Percentiles rank a stretch among this genome's conserved stretches.
Conservation (phyloP, 2,329 filamentous ascomycete genomes). For the Claviceps maximensis region DNA sequence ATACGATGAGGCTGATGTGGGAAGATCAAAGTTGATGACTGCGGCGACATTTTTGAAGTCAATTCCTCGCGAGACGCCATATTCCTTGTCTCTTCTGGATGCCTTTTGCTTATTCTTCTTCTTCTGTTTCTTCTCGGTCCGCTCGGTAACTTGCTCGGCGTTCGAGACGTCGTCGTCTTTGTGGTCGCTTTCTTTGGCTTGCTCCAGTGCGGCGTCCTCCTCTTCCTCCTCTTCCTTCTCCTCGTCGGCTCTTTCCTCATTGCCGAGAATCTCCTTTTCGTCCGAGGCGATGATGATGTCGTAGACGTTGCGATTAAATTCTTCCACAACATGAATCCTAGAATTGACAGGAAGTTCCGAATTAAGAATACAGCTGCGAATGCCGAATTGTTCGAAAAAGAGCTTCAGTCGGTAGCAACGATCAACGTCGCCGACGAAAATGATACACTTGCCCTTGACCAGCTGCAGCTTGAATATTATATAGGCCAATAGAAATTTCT, state of each 20-base stretch:
- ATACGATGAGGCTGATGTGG: constrained; percentile 77
- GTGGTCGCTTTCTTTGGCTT: constrained; percentile 7
- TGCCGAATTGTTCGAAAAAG: constrained; percentile 93
- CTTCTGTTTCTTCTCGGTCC: constrained; percentile 6
- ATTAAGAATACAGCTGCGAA: constrained; percentile 86
- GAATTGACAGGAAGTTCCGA: constrained; percentile 90
- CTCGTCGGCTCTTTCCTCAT: constrained; percentile 34
- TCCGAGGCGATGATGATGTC: constrained; percentile 97
- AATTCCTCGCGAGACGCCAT: constrained; percentile 83
- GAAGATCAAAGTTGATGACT: constrained; percentile 95
- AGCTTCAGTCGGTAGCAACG: constrained; percentile 82
- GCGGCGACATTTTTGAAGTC: constrained; percentile 93
- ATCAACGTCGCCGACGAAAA: constrained; percentile 71
- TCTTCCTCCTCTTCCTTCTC: constrained; percentile 27
- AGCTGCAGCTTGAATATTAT: constrained; percentile 92
- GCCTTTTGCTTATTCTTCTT: constrained; percentile 27
- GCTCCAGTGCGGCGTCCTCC: constrained; percentile 25
- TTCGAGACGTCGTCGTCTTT: constrained; percentile 6
- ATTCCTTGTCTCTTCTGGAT: constrained; percentile 64
- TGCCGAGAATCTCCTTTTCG: constrained; percentile 71
- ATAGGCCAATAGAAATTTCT: constrained; percentile 87
- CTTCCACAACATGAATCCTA: constrained; percentile 84
- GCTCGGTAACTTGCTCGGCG: constrained; percentile 15
- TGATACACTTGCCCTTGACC: constrained; percentile 75
- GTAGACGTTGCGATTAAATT: constrained; percentile 94